These are phyloP conservation scores for Solanum medicagineum DNA, from an alignment of 257 asterid genomes.

Conservation along the genomic window DNA sequence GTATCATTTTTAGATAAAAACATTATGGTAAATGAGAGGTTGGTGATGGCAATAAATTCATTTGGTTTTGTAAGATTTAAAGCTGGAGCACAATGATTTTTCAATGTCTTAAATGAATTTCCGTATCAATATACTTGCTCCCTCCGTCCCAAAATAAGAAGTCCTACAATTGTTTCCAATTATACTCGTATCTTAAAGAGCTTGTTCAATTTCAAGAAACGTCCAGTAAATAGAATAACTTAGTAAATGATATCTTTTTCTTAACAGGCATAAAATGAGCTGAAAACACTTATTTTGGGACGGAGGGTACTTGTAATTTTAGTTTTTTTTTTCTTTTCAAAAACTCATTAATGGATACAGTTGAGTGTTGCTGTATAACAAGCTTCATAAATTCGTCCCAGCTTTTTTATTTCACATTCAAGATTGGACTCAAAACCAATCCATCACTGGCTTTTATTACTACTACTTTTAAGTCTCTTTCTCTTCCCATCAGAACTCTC, in stretches of 20 bases:
- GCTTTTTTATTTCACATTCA: neutral
- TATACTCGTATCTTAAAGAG: no score
- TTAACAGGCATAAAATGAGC: neutral
- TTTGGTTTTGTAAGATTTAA: neutral
- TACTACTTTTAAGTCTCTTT: neutral
- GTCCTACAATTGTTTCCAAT: no score
- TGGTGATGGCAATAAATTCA: neutral
- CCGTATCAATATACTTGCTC: neutral
- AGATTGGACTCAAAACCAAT: neutral
- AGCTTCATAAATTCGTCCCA: neutral
- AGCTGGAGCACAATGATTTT: neutral
- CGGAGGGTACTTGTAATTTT: neutral
- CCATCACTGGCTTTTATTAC: neutral
- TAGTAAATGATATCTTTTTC: no score
- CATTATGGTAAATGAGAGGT: neutral
- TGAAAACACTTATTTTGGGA: neutral
- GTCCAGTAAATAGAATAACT: no score
- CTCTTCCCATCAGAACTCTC: neutral
- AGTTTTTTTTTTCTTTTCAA: neutral
- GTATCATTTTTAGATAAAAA: neutral
- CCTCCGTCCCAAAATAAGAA: no score
- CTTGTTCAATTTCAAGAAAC: no score
- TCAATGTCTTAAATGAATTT: slow-evolving; percentile 4
- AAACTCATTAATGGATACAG: slow-evolving; percentile 16
- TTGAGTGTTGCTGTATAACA: slow-evolving; percentile 16